Evolutionary conservation across 441 rosid genomes (phyloP), one percentile per base, ranked within the genome.

Genomic region (Francoa sonchifolia): DNA sequence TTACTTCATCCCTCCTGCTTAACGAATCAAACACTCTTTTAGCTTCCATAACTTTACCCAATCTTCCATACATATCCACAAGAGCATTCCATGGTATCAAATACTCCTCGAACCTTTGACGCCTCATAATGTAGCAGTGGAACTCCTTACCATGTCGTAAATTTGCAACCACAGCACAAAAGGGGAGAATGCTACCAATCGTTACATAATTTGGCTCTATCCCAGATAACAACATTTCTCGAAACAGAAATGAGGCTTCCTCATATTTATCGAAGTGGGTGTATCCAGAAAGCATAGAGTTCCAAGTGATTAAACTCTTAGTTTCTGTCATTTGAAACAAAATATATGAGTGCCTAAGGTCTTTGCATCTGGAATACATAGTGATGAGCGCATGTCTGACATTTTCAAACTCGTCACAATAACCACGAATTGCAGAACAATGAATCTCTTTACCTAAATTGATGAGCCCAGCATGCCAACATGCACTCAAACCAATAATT

Each of bases 141-240:
- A 82, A 72, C 67, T 85, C 96, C 58, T 55, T 78, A 8, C 94
- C 94, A 37, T 76, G 87, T 42, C 71, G 84, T 25, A 79, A 61
- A 56, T 79, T 72, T 27, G 82, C 96, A 35, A 69, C 62, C 15
- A 80, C 68, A 45, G 94, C 84, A 65, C 87, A 82, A 3, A 82
- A 72, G 47, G 87, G 86, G 33, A 85, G 76, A 68, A 82, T 60
- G 52, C 86, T 73, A 5, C 83, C 87, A 47, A 82, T 69, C 9
- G 94, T 74, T 38, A 76, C 62, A 48, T 46, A 67, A 73, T 72
- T 82, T 20, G 90, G 90, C 49, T 71, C 69, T 32, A 71, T 18
- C 42, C 90, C 77, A 40, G 72, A 66, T 38, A 48, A 56, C 57
- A 76, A 33, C 89, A 66, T 79, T 49, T 76, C 71, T 54, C 77